These are phyloP conservation scores for Aureobasidium sp. DNA, from an alignment of 2,329 filamentous ascomycete species.

Conservation along the genomic window DNA sequence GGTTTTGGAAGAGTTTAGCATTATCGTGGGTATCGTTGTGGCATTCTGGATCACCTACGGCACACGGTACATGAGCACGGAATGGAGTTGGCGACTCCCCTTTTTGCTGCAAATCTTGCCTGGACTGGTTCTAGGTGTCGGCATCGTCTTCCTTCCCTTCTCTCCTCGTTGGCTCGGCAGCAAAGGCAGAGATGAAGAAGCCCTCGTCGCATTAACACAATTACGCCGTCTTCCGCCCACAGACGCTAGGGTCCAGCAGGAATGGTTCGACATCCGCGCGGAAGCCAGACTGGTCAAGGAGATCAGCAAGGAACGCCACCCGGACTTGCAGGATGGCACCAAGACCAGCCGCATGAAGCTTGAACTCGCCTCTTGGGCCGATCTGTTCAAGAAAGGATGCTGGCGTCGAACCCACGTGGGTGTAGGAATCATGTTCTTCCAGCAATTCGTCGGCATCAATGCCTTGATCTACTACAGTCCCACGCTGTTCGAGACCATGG, in stretches of 20 bases:
- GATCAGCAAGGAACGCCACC: constrained; percentile 31
- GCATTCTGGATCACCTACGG: constrained; percentile 48
- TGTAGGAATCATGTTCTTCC: constrained; percentile 44
- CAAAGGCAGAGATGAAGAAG: constrained; percentile 25
- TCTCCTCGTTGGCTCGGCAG: constrained; percentile 27
- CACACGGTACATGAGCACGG: constrained; percentile 34
- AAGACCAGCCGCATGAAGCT: constrained; percentile 33
- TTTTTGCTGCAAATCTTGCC: constrained; percentile 39
- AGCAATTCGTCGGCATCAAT: too few species aligned
- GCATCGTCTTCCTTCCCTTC: constrained; percentile 28
- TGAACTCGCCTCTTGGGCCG: constrained; percentile 41
- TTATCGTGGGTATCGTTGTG: constrained; percentile 41
- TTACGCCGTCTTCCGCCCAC: constrained; percentile 20
- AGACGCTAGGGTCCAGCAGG: constrained; percentile 16
- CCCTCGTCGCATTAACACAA: constrained; percentile 21
- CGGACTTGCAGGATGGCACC: constrained; percentile 24
- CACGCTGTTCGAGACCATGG: too few species aligned
- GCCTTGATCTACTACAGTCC: too few species aligned
- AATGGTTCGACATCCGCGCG: constrained; percentile 18
- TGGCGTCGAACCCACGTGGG: constrained; percentile 43
- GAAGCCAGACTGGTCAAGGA: constrained; percentile 17
- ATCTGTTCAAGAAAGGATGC: constrained; percentile 43
- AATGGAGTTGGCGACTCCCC: constrained; percentile 41
- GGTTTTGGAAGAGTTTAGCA: constrained; percentile 37
- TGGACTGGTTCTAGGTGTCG: constrained; percentile 23